Conservation (phyloP, 2,329 filamentous ascomycete genomes). For the Calonectria ilicicola region DNA sequence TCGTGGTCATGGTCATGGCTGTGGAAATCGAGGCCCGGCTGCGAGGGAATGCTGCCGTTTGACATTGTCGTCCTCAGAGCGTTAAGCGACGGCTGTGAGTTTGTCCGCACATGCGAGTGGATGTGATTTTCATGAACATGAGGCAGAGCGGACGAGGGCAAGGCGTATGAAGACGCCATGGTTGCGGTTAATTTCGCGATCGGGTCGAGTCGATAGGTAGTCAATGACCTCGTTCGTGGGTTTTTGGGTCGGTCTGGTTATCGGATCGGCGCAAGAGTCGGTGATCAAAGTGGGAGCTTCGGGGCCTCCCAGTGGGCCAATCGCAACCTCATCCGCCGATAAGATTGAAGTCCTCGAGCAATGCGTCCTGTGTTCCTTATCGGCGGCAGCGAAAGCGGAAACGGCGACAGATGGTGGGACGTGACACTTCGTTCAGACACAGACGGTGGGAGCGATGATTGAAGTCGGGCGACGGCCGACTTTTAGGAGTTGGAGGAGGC, state of each 20-base stretch:
- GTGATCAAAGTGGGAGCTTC: conserved; percentile 31
- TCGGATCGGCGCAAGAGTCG: conserved; percentile 35
- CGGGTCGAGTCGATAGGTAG: conserved; percentile 9
- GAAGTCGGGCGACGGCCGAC: conserved; percentile 30
- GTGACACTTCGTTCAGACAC: conserved; percentile 26
- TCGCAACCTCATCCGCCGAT: conserved; percentile 41
- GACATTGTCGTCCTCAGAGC: conserved; percentile 52
- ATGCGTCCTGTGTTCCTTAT: conserved; percentile 24
- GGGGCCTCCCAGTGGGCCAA: conserved; percentile 36
- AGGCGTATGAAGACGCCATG: conserved; percentile 66
- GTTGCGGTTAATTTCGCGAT: conserved; percentile 22
- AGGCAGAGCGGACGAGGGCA: conserved; percentile 64
- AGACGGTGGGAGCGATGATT: conserved; percentile 27
- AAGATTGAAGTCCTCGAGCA: conserved; percentile 17
- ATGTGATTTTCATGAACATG: conserved; percentile 59
- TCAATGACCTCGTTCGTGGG: conserved; percentile 12
- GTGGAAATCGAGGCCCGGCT: conserved; percentile 46
- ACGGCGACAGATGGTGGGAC: conserved; percentile 33
- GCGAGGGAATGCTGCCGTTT: conserved; percentile 45
- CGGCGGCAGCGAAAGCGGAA: conserved; percentile 7
- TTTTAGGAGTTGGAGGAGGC: conserved; percentile 35
- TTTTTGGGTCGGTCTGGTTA: conserved; percentile 30
- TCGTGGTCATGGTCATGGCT: conserved; percentile 47
- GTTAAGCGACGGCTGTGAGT: conserved; percentile 54
- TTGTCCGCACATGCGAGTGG: conserved; percentile 54